phyloP scores from a whole-genome alignment of 2,329 filamentous ascomycete genomes.

The Alternaria metachromatica region DNA sequence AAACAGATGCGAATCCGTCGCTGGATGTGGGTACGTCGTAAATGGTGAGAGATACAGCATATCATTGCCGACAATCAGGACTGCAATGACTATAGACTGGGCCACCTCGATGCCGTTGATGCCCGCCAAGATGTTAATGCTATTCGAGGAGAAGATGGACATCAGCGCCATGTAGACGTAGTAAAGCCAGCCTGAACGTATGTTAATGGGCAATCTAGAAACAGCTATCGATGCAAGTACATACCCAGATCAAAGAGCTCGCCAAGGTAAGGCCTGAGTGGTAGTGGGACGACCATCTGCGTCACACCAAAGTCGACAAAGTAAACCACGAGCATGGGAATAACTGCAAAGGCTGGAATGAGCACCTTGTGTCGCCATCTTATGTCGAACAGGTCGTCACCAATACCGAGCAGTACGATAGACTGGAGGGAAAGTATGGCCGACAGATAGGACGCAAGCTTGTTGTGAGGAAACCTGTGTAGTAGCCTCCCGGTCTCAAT shows the following conservation, averaged over 20 bases:
- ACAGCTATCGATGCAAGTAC: background rate
- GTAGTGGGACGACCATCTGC: constrained; percentile 87
- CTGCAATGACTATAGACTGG: constrained; percentile 89
- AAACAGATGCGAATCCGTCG: constrained; percentile 94
- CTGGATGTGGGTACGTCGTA: constrained; percentile 83
- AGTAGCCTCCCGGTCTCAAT: constrained; percentile 84
- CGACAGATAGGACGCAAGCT: constrained; percentile 94
- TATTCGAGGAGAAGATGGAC: constrained; percentile 97
- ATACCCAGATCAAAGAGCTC: constrained; percentile 78
- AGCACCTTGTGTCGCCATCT: constrained; percentile 99
- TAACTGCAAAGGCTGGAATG: constrained; percentile 91
- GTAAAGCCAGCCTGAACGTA: constrained; percentile 64
- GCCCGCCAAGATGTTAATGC: constrained; percentile 99
- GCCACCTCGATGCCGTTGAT: constrained; percentile 97
- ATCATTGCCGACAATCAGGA: constrained; percentile 86
- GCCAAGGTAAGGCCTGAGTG: constrained; percentile 83
- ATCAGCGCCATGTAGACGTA: constrained; percentile 97
- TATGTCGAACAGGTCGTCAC: constrained; percentile 97
- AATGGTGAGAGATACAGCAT: constrained; percentile 78
- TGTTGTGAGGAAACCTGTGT: constrained; percentile 92
- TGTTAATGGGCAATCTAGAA: constrained; percentile 18
- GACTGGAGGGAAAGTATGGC: constrained; percentile 92
- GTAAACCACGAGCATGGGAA: constrained; percentile 94
- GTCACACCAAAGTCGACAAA: constrained; percentile 99
- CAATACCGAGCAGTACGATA: constrained; percentile 88